Percentiles rank a stretch among this genome's conserved stretches.
Evolutionary conservation across 2,329 filamentous ascomycete species (phyloP).

Genomic region (Ophiocordyceps robertsii): DNA sequence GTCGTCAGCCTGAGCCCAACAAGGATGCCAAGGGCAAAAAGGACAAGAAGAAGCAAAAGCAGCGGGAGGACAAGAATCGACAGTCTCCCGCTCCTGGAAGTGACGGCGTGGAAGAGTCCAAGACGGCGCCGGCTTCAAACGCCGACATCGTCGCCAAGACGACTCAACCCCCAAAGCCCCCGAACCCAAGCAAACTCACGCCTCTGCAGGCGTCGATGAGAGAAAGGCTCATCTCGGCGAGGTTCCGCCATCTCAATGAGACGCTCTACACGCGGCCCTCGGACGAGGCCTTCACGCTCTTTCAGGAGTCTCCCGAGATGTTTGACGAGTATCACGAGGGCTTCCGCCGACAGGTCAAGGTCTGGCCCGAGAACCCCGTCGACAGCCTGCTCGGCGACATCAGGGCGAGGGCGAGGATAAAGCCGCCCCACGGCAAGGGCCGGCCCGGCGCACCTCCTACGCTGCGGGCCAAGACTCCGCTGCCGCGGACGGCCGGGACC

Average conservation of each 20-base stretch:
- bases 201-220: conserved; percentile 90
- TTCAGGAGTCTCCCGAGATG: conserved; percentile 77
- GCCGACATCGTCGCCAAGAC: neutral
- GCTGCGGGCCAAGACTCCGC: conserved; percentile 25
- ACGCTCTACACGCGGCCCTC: conserved; percentile 91
- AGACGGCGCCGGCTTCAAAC: neutral
- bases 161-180: conserved; percentile 8
- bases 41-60: conserved; percentile 14
- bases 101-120: neutral
- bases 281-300: conserved; percentile 66
- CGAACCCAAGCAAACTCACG: conserved; percentile 53
- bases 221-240: conserved; percentile 84
- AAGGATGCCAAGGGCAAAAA: conserved; percentile 26
- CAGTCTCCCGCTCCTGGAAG: neutral
- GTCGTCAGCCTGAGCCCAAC: conserved; percentile 1
- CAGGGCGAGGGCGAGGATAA: conserved; percentile 47
- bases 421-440: conserved; percentile 14
- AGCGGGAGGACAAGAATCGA: conserved; percentile 9
- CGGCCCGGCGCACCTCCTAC: conserved; percentile 13
- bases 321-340: conserved; percentile 94
- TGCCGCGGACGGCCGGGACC: conserved; percentile 58
- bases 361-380: conserved; percentile 95
- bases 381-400: conserved; percentile 71
- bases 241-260: conserved; percentile 95
- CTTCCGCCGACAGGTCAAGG: conserved; percentile 87